Conservation (phyloP, 176 grass and related monocot species). For the Zizania latifolia region DNA sequence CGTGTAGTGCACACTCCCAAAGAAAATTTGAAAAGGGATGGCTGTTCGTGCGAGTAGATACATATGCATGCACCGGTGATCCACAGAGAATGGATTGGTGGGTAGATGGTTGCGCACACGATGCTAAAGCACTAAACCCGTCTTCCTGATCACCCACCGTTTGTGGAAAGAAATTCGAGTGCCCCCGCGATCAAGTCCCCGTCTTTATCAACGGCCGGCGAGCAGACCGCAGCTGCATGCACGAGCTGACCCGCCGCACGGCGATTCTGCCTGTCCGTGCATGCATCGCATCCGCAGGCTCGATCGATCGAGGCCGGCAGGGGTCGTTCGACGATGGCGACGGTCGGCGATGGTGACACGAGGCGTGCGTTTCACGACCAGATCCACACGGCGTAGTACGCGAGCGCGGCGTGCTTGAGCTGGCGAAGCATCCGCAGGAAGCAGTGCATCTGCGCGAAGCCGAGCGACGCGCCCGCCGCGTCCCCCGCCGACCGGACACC, state of each 20-base stretch:
- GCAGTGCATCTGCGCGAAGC: slow-evolving; percentile 32
- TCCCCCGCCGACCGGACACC: slow-evolving; percentile 5
- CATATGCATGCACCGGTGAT: not conserved
- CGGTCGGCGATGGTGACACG: not conserved
- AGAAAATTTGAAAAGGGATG: not conserved
- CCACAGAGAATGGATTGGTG: not conserved
- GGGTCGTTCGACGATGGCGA: not conserved
- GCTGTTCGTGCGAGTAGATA: not conserved
- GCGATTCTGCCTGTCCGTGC: not conserved
- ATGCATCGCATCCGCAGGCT: not conserved
- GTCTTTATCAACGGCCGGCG: not conserved
- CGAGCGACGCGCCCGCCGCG: not conserved
- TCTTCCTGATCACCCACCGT: not conserved
- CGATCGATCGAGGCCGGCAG: too few relatives aligned
- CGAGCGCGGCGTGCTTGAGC: slow-evolving; percentile 24
- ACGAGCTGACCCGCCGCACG: not conserved
- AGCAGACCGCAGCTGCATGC: not conserved
- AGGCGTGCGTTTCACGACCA: slow-evolving; percentile 18
- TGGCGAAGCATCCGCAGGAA: slow-evolving; percentile 33
- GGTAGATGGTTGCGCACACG: not conserved
- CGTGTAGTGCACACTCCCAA: not conserved
- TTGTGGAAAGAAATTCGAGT: not conserved
- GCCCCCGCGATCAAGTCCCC: not conserved
- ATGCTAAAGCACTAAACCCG: not conserved
- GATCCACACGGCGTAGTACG: slow-evolving; percentile 29